Evolutionary conservation across 192 early-diverging fungal genomes (phyloP).

Genomic region (Dispira parvispora): DNA sequence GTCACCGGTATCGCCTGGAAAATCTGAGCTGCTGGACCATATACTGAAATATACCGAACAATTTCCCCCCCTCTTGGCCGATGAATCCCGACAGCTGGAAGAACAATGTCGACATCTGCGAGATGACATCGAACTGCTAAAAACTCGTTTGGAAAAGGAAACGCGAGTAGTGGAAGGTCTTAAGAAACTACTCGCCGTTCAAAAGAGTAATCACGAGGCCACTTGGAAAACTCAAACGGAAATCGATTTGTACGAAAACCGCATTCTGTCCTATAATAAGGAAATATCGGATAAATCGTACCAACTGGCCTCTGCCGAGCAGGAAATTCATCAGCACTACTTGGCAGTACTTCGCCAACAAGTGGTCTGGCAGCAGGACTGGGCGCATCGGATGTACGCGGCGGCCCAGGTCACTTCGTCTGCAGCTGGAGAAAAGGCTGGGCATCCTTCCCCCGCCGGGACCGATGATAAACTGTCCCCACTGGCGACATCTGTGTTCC

Average conservation of each 20-base stretch:
- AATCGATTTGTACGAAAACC: constrained; percentile 10
- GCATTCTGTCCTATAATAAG: constrained; percentile 9
- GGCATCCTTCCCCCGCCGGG: not conserved
- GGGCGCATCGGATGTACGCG: not conserved
- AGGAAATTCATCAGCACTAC: constrained; percentile 1
- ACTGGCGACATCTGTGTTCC: not conserved
- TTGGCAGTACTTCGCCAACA: constrained; percentile 8
- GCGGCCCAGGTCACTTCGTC: not conserved
- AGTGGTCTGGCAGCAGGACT: constrained; percentile 4
- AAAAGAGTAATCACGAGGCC: not conserved
- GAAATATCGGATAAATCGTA: constrained; percentile 3
- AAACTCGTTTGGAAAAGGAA: constrained; percentile 2
- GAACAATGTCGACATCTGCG: not conserved
- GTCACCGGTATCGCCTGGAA: no score
- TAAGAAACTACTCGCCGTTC: not conserved
- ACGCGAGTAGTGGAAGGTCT: constrained; percentile 4
- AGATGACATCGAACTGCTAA: not conserved
- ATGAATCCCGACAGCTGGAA: not conserved
- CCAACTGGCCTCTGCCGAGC: no score
- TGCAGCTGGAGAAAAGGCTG: not conserved
- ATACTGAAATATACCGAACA: not conserved
- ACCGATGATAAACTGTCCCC: not conserved
- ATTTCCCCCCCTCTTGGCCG: not conserved
- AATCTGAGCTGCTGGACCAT: constrained; percentile 5
- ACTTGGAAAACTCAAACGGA: constrained; percentile 8